Percentiles rank a stretch among this genome's conserved stretches.
These are phyloP conservation scores for Phytophthora nicotianae DNA, from an alignment of 352 stramenopile genomes.

Conservation along the genomic window DNA sequence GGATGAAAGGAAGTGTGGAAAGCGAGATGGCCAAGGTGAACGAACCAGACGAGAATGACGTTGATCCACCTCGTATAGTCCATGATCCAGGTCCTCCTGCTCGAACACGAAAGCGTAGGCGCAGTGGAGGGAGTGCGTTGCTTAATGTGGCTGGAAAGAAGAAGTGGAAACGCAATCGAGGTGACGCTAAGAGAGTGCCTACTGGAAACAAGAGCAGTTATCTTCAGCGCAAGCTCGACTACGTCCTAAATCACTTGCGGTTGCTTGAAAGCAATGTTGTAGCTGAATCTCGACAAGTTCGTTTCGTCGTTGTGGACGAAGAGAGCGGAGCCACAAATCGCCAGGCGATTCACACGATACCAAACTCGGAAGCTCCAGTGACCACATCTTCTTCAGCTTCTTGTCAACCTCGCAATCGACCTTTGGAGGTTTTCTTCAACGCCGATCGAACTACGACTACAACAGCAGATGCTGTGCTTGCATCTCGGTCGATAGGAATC, in stretches of 20 bases:
- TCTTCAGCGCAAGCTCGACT: slow-evolving; percentile 42
- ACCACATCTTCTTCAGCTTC: slow-evolving; percentile 10
- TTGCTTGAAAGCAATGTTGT: slow-evolving; percentile 30
- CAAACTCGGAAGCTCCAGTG: background rate
- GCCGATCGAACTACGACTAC: background rate
- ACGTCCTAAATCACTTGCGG: slow-evolving; percentile 44
- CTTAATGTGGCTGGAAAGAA: slow-evolving; percentile 32
- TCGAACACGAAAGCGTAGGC: slow-evolving; percentile 21
- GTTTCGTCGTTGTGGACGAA: slow-evolving; percentile 41
- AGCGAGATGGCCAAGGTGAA: slow-evolving; percentile 61
- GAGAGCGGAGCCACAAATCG: slow-evolving; percentile 29
- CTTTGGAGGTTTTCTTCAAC: too few relatives aligned
- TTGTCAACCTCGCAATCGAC: too few relatives aligned
- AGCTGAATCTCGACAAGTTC: slow-evolving; percentile 35
- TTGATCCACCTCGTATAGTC: slow-evolving; percentile 7
- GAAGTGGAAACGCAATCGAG: slow-evolving; percentile 26
- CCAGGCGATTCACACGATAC: slow-evolving; percentile 31
- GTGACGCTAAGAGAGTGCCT: slow-evolving; percentile 9
- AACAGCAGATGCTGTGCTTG: background rate
- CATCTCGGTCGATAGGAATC: background rate
- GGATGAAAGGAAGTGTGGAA: slow-evolving; percentile 83
- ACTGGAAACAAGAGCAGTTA: slow-evolving; percentile 37
- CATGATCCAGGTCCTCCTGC: slow-evolving; percentile 14
- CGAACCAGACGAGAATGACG: slow-evolving; percentile 18
- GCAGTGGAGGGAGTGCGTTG: slow-evolving; percentile 4